A percentile compares a stretch with the other conserved stretches of the same genome.
These are phyloP conservation scores for Gonapodya sp. DNA, from an alignment of 192 early-diverging fungal species.

Conservation along the genomic window DNA sequence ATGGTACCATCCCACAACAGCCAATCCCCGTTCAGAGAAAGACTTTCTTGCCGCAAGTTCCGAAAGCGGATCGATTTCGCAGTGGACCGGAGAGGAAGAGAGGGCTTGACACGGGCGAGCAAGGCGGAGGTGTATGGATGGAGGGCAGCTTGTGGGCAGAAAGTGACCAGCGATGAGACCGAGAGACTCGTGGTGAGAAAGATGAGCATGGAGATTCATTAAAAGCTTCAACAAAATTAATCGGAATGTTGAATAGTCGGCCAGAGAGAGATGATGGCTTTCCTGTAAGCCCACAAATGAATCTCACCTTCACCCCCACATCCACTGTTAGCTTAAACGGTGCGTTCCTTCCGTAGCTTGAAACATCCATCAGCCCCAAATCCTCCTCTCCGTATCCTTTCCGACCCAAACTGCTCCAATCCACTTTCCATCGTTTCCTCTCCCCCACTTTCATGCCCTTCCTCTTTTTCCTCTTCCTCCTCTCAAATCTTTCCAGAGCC, in stretches of 20 bases:
- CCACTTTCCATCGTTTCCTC: slow-evolving; percentile 15
- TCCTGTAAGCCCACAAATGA: not conserved
- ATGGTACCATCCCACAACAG: slow-evolving; percentile 92
- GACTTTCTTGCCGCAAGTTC: slow-evolving; percentile 72
- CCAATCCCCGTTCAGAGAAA: slow-evolving; percentile 50
- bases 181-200: slow-evolving; percentile 86
- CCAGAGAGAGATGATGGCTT: not conserved
- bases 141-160: slow-evolving; percentile 41
- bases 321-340: slow-evolving; percentile 42
- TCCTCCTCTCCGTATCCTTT: slow-evolving; percentile 6
- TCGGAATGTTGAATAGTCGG: not conserved
- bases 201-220: slow-evolving; percentile 88
- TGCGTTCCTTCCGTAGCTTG: slow-evolving; percentile 34
- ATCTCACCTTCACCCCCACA: slow-evolving; percentile 39
- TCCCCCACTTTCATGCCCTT: not conserved
- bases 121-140: slow-evolving; percentile 57
- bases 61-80: slow-evolving; percentile 87
- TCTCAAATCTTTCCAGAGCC: slow-evolving; percentile 27
- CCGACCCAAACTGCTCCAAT: slow-evolving; percentile 8
- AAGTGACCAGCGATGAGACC: slow-evolving; percentile 80
- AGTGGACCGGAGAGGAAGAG: slow-evolving; percentile 31
- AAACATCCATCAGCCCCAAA: slow-evolving; percentile 18
- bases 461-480: slow-evolving; percentile 14
- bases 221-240: slow-evolving; percentile 44
- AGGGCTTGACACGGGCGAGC: not conserved